These are phyloP conservation scores for Perkinsus chesapeaki DNA, from an alignment of 169 alveolate genomes.

Conservation along the genomic window DNA sequence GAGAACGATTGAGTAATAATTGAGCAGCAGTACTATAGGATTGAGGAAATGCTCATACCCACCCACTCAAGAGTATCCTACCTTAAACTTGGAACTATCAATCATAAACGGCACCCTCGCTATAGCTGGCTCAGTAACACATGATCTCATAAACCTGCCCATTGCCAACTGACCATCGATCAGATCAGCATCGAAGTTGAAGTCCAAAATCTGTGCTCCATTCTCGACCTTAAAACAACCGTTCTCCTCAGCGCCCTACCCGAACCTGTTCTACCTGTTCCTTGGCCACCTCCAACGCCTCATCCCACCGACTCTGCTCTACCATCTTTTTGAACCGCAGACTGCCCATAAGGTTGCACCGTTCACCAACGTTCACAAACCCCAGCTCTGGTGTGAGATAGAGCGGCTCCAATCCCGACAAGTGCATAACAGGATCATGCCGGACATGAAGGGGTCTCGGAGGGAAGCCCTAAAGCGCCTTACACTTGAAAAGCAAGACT, in stretches of 20 bases:
- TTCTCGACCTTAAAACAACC: constrained; percentile 18
- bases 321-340: constrained; percentile 50
- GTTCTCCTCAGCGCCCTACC: not conserved
- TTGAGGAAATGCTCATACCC: too few species aligned
- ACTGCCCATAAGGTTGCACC: constrained; percentile 60
- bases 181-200: constrained; percentile 59
- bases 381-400: constrained; percentile 1
- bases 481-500: too few species aligned
- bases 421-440: not conserved
- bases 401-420: not conserved
- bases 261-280: constrained; percentile 30
- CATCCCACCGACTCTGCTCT: constrained; percentile 36
- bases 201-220: constrained; percentile 54
- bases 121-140: constrained; percentile 45
- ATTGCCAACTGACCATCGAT: constrained; percentile 54
- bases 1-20: too few species aligned
- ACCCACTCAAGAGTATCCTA: too few species aligned
- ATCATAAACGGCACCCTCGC: constrained; percentile 56
- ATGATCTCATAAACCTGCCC: constrained; percentile 46
- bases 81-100: constrained; percentile 56
- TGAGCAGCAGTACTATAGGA: too few species aligned
- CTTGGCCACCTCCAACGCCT: constrained; percentile 47
- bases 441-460: constrained; percentile 26
- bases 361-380: constrained; percentile 57
- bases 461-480: constrained; percentile 14